Evolutionary conservation across 169 alveolate genomes (phyloP).

Genomic region (Plasmodium coatneyi): DNA sequence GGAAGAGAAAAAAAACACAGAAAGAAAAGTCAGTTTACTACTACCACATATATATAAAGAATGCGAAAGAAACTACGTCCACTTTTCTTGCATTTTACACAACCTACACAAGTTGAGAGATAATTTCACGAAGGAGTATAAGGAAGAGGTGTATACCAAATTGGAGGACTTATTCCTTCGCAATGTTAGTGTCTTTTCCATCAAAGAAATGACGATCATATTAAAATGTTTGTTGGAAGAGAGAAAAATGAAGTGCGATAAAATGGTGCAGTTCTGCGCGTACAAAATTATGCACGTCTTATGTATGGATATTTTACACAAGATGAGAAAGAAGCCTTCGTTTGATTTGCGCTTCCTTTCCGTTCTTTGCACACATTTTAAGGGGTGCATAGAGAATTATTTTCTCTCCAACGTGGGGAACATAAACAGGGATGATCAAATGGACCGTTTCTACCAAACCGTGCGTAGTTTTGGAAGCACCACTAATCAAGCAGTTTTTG

Average conservation of each 20-base stretch:
- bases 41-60: constrained; percentile 67
- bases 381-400: constrained; percentile 16
- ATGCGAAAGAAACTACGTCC: constrained; percentile 41
- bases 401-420: constrained; percentile 4
- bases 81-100: constrained; percentile 54
- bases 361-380: constrained; percentile 22
- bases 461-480: neutral
- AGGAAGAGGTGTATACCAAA: constrained; percentile 19
- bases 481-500: neutral
- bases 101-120: constrained; percentile 60
- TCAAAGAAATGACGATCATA: constrained; percentile 70
- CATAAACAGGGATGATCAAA: constrained; percentile 3
- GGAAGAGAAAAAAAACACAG: constrained; percentile 19
- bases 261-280: constrained; percentile 24
- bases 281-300: constrained; percentile 41
- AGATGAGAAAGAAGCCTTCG: neutral
- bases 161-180: constrained; percentile 17
- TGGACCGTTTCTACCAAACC: constrained; percentile 19
- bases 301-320: constrained; percentile 50
- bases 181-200: constrained; percentile 12
- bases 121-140: constrained; percentile 32
- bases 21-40: constrained; percentile 26
- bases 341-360: neutral
- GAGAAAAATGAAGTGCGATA: constrained; percentile 4
- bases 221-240: constrained; percentile 58